Base-by-base conservation (phyloP, 2,329 filamentous ascomycete species). In the Cladosporium sp. region DNA sequence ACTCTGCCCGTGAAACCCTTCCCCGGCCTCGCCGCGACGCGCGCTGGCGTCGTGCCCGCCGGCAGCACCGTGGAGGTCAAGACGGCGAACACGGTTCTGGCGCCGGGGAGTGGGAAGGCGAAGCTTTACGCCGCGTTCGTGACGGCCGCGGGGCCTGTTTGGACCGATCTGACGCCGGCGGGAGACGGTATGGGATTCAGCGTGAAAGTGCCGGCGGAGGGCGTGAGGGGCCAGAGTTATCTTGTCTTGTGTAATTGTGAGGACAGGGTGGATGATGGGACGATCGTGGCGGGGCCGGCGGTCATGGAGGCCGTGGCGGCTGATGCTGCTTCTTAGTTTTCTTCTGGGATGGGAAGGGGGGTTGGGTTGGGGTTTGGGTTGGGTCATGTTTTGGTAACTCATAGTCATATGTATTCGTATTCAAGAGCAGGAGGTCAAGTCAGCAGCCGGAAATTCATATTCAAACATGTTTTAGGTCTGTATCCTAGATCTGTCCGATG, bases 1-100 rank as follows among this genome's bases (percentile, higher is more conserved):
- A 56, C 69, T 2, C 71, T 86, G 1, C 80, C 82, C 2, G 76
- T 87, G 62, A 81, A 76, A 68, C 77, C 61, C 7, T 64, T 60
- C 57, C 61, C 62, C 3, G 36, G 32, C 7, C 45, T 63, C 9
- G 54, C 51, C 27, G 48, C 59, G 3, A 45, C 51, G 18, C 45
- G 52, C 20, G 53, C 54, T 7, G 56, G 57, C 19, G 43, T 40
- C 4, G 50, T 59, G 15, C 50, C 47, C 6, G 47, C 51, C 3
- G 59, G 59, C 15, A 17, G 32, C 15, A 41, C 32, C 1, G 40
- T 61, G 3, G 29, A 27, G 19, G 37, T 61, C 15, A 44, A 56
- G 34, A 56, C 56, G 18, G 43, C 18, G 3, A 49, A 44, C 6
- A 54, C 41, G 19, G 51, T 50, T 9, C 51, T 61, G 19, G 48